Evolutionary conservation across 805 yeast species (phyloP).

Genomic region (Metschnikowia gelsemii): DNA sequence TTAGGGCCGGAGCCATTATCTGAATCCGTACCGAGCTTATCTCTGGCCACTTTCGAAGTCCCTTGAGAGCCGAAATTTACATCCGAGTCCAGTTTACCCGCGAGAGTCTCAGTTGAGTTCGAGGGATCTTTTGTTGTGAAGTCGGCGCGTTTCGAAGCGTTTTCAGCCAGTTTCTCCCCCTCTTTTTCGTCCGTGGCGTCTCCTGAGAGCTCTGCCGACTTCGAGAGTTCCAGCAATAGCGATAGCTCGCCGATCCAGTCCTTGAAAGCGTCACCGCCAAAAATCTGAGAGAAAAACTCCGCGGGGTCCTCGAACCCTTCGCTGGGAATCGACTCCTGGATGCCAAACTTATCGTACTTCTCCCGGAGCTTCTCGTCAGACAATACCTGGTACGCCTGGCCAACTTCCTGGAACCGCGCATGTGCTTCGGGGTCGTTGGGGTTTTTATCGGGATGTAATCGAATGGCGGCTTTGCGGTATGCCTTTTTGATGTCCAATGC

Average conservation of each 20-base stretch:
- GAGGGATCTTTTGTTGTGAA: not conserved
- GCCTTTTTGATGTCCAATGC: constrained; percentile 46
- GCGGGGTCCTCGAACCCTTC: constrained; percentile 69
- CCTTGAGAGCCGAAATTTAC: too few species aligned
- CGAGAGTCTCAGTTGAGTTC: not conserved
- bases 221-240: constrained; percentile 40
- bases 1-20: not conserved
- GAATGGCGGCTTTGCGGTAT: constrained; percentile 78
- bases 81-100: too few species aligned
- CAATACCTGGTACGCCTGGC: constrained; percentile 77
- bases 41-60: too few species aligned
- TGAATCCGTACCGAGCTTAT: too few species aligned
- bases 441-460: constrained; percentile 62
- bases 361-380: constrained; percentile 62
- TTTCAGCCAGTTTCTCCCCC: not conserved
- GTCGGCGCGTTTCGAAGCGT: not conserved
- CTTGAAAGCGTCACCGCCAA: constrained; percentile 88
- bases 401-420: constrained; percentile 45
- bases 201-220: constrained; percentile 44
- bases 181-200: constrained; percentile 27
- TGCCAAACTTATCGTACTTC: constrained; percentile 74
- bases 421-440: constrained; percentile 48
- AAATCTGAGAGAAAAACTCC: constrained; percentile 66
- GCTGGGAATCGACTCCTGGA: constrained; percentile 64
- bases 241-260: constrained; percentile 54